Conservation (phyloP, 805 yeast genomes). For the Hagleromyces aurorensis region DNA sequence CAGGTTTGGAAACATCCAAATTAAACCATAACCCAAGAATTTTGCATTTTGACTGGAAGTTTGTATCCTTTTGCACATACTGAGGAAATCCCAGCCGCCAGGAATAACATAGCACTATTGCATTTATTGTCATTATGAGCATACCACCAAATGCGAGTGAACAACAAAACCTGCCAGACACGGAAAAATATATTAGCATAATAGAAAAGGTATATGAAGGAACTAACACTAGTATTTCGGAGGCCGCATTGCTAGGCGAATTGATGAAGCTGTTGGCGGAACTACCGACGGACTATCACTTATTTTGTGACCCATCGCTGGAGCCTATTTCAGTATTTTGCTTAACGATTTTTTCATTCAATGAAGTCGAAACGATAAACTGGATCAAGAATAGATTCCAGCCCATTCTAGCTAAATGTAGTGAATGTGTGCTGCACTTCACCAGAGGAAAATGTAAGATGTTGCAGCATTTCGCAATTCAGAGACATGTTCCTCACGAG, state of each 20-base stretch:
- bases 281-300: constrained; percentile 33
- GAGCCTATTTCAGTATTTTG: constrained; percentile 45
- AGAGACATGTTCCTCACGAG: constrained; percentile 42
- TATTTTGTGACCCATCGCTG: constrained; percentile 48
- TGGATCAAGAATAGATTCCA: constrained; percentile 37
- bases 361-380: constrained; percentile 36
- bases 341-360: constrained; percentile 53
- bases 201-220: constrained; percentile 27
- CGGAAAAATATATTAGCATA: constrained; percentile 14
- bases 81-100: no score
- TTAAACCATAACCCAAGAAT: no score
- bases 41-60: no score
- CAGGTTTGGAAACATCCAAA: no score
- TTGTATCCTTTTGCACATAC: no score
- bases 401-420: constrained; percentile 40
- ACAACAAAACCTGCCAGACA: no score
- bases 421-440: constrained; percentile 45
- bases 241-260: constrained; percentile 32
- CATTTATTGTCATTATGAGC: no score
- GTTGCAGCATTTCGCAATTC: constrained; percentile 42
- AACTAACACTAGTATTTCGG: constrained; percentile 19
- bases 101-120: no score
- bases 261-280: constrained; percentile 32
- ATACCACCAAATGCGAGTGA: no score
- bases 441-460: constrained; percentile 45